These are phyloP conservation scores for Cystobasidium ongulense DNA, from an alignment of 768 basidiomycete species.

Conservation along the genomic window DNA sequence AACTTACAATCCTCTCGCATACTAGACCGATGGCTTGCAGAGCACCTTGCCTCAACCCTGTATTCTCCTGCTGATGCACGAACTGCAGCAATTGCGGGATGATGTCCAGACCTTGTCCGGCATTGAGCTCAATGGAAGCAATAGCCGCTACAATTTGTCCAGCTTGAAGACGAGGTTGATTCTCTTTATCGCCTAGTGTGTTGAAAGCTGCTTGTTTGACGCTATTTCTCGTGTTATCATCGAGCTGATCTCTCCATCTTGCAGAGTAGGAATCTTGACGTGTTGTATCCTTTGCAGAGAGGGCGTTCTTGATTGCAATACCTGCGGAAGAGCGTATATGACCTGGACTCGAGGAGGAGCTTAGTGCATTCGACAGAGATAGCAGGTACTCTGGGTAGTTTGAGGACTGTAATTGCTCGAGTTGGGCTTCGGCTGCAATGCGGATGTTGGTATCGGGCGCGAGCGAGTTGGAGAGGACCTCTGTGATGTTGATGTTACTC, in stretches of 20 bases:
- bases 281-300: constrained; percentile 72
- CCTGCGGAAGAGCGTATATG: constrained; percentile 92
- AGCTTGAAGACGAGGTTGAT: constrained; percentile 72
- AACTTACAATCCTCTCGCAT: constrained; percentile 87
- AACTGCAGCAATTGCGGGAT: constrained; percentile 81
- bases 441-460: constrained; percentile 53
- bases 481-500: constrained; percentile 71
- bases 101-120: constrained; percentile 78
- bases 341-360: constrained; percentile 56
- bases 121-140: constrained; percentile 83
- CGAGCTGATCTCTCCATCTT: constrained; percentile 68
- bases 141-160: constrained; percentile 92
- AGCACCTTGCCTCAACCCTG: constrained; percentile 64
- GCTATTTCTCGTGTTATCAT: constrained; percentile 59
- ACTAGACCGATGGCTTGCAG: constrained; percentile 93
- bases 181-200: constrained; percentile 64
- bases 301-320: constrained; percentile 88
- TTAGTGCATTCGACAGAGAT: constrained; percentile 73
- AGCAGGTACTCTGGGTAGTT: constrained; percentile 63
- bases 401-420: constrained; percentile 32
- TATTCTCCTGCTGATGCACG: constrained; percentile 63
- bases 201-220: constrained; percentile 80
- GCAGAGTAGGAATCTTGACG: constrained; percentile 67
- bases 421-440: constrained; percentile 27
- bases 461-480: constrained; percentile 84